Conservation (phyloP, 805 yeast species). For the Starmerella cellae region DNA sequence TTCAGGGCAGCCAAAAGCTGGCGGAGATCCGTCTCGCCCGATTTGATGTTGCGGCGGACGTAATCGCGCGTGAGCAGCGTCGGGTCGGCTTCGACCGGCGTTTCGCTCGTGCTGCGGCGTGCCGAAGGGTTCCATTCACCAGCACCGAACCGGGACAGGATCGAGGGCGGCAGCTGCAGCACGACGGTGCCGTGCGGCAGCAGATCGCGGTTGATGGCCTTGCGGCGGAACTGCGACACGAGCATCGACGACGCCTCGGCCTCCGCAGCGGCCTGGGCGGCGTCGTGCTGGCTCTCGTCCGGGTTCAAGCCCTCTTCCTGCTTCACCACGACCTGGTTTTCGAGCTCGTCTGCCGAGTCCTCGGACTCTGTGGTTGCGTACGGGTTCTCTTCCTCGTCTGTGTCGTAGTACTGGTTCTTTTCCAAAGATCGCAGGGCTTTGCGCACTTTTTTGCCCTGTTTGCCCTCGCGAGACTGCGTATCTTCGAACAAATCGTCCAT, state of each 20-base stretch:
- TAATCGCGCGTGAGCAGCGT: constrained; percentile 54
- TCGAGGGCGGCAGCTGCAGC: constrained; percentile 48
- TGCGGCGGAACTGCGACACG: constrained; percentile 23
- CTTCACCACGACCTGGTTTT: constrained; percentile 29
- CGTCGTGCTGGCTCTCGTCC: constrained; percentile 12
- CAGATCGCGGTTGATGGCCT: constrained; percentile 30
- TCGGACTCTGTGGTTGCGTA: constrained; percentile 55
- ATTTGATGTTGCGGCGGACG: constrained; percentile 47
- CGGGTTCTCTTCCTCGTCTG: constrained; percentile 75
- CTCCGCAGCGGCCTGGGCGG: constrained; percentile 10
- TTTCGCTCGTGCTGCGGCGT: constrained; percentile 20
- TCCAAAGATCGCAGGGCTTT: constrained; percentile 76
- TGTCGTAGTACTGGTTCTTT: constrained; percentile 72
- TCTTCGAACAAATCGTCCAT: constrained; percentile 59
- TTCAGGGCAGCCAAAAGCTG: constrained; percentile 49
- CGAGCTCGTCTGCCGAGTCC: constrained; percentile 29
- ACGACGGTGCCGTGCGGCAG: constrained; percentile 43
- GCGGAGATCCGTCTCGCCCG: constrained; percentile 38
- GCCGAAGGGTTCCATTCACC: constrained; percentile 76
- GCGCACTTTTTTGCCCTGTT: constrained; percentile 76
- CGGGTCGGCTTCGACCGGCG: constrained; percentile 24
- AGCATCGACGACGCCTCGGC: constrained; percentile 9
- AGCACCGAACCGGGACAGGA: constrained; percentile 52
- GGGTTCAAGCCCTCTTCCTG: too few relatives aligned
- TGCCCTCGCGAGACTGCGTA: constrained; percentile 49